Evolutionary conservation across 169 alveolate species (phyloP).

Genomic region (Plasmodium malariae): DNA sequence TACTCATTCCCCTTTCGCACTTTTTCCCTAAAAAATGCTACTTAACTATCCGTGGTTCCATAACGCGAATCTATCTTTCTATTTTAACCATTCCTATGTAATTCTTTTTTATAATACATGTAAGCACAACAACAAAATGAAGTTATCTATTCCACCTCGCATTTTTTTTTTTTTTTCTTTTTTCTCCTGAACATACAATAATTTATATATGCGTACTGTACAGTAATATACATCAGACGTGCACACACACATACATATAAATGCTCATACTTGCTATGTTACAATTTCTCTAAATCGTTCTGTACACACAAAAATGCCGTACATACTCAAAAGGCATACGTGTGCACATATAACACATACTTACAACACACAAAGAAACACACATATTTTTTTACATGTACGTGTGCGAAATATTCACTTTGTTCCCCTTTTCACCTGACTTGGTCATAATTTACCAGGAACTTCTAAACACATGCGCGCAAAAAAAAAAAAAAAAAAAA

Average conservation of each 20-base stretch:
- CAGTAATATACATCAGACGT: background rate
- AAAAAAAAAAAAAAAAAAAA: background rate
- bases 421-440: background rate
- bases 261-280: background rate
- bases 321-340: too few relatives aligned
- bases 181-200: conserved; percentile 6
- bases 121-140: too few relatives aligned
- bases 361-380: too few relatives aligned
- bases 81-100: too few relatives aligned
- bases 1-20: too few relatives aligned
- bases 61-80: background rate
- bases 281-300: background rate
- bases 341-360: too few relatives aligned
- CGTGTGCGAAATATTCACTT: background rate
- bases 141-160: too few relatives aligned
- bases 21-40: background rate
- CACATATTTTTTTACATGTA: too few relatives aligned
- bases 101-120: too few relatives aligned
- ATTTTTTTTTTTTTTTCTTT: conserved; percentile 27
- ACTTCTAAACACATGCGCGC: background rate
- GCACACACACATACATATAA: background rate
- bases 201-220: background rate
- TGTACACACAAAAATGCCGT: too few relatives aligned
- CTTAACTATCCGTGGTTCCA: background rate
- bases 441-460: background rate